Percentiles rank a stretch among this genome's conserved stretches.
Evolutionary conservation across 2,329 filamentous ascomycete species (phyloP).

Genomic region (Aspergillus texensis): DNA sequence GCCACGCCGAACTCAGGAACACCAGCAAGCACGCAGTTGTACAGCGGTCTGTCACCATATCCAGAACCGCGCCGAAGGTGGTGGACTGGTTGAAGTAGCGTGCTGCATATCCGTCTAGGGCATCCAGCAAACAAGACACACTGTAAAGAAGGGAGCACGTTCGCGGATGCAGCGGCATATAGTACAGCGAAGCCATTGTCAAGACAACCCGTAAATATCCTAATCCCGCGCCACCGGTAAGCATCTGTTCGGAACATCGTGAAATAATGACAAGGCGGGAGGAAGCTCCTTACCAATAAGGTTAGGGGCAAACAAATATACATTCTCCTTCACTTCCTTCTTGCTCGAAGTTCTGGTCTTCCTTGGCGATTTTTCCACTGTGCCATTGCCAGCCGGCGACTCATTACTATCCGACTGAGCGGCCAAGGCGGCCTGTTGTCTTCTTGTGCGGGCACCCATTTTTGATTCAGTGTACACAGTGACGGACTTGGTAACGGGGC

Average conservation of each 20-base stretch:
- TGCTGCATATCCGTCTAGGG: conserved; percentile 91
- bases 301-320: conserved; percentile 81
- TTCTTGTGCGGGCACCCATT: conserved; percentile 44
- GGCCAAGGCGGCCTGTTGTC: conserved; percentile 41
- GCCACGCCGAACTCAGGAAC: conserved; percentile 92
- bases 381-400: conserved; percentile 33
- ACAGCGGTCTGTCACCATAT: conserved; percentile 99
- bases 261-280: neutral
- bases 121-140: conserved; percentile 91
- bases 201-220: conserved; percentile 78
- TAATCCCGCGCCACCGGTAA: conserved; percentile 36
- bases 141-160: conserved; percentile 87
- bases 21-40: conserved; percentile 94
- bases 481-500: neutral
- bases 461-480: conserved; percentile 8
- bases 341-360: conserved; percentile 32
- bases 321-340: conserved; percentile 63
- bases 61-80: conserved; percentile 91
- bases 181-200: conserved; percentile 90
- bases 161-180: conserved; percentile 98
- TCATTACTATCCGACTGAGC: conserved; percentile 35
- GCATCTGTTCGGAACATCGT: neutral
- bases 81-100: conserved; percentile 86
- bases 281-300: conserved; percentile 66
- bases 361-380: conserved; percentile 33